phyloP scores from a whole-genome alignment of 176 grass and related monocot genomes.

The Avena atlantica region DNA sequence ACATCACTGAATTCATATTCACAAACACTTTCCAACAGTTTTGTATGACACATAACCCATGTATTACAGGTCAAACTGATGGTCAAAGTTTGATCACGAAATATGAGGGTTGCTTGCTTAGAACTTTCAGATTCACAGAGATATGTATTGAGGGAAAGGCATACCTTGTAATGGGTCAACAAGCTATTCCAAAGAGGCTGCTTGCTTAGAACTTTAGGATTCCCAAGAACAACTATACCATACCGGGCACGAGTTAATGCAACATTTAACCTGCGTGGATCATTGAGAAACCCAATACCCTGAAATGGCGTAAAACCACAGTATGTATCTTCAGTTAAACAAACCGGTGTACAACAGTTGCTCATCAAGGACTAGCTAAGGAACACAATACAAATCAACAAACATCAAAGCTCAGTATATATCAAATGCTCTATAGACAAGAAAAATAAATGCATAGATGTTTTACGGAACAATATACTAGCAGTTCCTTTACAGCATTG shows the following conservation, averaged over 20 bases:
- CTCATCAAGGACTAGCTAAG: slow-evolving; percentile 7
- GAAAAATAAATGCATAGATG: slow-evolving; percentile 26
- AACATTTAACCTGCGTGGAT: slow-evolving; percentile 99
- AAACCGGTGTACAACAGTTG: background rate
- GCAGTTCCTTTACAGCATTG: background rate
- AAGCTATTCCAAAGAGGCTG: slow-evolving; percentile 99
- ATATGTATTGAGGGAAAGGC: background rate
- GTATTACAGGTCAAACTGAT: background rate
- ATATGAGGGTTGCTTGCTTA: background rate
- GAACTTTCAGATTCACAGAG: background rate
- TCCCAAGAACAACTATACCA: slow-evolving; percentile 97
- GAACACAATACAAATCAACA: background rate
- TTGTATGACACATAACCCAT: background rate
- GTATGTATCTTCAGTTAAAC: slow-evolving; percentile 10
- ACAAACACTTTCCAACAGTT: background rate
- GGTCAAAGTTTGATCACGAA: background rate
- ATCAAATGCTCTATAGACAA: background rate
- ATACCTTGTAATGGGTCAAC: slow-evolving; percentile 99
- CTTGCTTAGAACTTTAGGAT: slow-evolving; percentile 99
- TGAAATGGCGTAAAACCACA: slow-evolving; percentile 46
- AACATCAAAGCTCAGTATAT: slow-evolving; percentile 15
- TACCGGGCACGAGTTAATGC: slow-evolving; percentile 95
- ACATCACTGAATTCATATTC: background rate
- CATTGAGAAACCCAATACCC: slow-evolving; percentile 99
- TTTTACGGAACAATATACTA: background rate